Conservation (phyloP, 768 basidiomycete species). For the Serendipita vermifera region DNA sequence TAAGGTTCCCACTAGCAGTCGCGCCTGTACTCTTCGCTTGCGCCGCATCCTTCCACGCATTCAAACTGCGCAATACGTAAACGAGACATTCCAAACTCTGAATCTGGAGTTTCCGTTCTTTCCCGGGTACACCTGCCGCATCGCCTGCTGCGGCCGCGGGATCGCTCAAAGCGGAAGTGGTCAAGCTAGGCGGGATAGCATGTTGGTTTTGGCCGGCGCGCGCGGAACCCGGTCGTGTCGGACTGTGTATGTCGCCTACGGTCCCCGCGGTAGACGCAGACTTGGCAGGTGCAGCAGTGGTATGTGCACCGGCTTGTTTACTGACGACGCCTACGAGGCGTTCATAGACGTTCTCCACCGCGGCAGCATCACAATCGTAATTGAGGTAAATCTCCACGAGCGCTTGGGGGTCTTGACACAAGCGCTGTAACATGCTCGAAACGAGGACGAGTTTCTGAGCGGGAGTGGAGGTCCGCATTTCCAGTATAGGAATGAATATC, state of each 20-base stretch:
- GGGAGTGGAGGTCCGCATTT: constrained; percentile 92
- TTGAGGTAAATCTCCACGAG: constrained; percentile 97
- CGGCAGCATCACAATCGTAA: constrained; percentile 94
- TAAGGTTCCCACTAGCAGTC: too few relatives aligned
- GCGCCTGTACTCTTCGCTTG: constrained; percentile 26
- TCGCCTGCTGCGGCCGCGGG: constrained; percentile 39
- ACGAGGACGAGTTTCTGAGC: constrained; percentile 92
- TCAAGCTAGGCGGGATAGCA: constrained; percentile 48
- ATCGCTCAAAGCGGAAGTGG: constrained; percentile 44
- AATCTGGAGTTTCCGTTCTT: constrained; percentile 72
- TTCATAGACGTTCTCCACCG: constrained; percentile 94
- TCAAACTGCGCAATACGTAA: constrained; percentile 75
- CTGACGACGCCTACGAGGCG: constrained; percentile 94
- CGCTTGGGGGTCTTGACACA: constrained; percentile 94
- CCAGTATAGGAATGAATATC: constrained; percentile 95
- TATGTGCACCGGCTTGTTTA: constrained; percentile 60
- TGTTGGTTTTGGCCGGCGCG: not conserved
- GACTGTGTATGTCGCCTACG: constrained; percentile 30
- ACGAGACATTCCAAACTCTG: constrained; percentile 95
- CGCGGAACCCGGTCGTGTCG: constrained; percentile 20
- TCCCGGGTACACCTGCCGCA: constrained; percentile 50
- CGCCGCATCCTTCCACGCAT: constrained; percentile 70
- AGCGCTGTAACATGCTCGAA: constrained; percentile 67
- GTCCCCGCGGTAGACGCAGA: constrained; percentile 44
- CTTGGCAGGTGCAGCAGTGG: constrained; percentile 41